Base-by-base conservation (phyloP, 495 filamentous ascomycete species). In the Daldinia grandis region DNA sequence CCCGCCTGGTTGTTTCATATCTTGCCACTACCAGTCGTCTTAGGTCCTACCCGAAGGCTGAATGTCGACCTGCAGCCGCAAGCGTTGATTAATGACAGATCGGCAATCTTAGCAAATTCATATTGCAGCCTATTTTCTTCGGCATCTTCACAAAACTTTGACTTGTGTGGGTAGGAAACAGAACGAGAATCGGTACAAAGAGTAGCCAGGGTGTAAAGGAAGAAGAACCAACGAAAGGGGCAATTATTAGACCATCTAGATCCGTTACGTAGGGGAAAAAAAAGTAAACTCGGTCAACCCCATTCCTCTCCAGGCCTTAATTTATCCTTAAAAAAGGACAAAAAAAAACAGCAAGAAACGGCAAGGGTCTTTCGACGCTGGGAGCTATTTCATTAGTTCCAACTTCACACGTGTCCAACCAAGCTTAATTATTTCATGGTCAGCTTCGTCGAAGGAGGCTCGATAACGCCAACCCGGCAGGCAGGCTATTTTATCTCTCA, bases 41-140 rank as follows among this genome's bases (percentile, higher is more conserved):
- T 68, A 51, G 59, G 62, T 68, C 60, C 57, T 58, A 68, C 70
- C 70, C 65, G 70, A 73, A 73, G 70, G 70, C 70, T 73, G 70
- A 73, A 73, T 73, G 69, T 73, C 70, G 65, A 57, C 65, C 57
- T 68, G 70, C 65, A 73, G 70, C 70, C 65, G 65, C 70, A 73
- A 47, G 56, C 53, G 70, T 68, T 51, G 65, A 58, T 69, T 68
- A 73, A 66, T 65, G 66, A 42, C 47, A 73, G 61, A 62, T 73
- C 65, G 65, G 65, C 65, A 69, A 69, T 49, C 66, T 33, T 28
- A 68, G 56, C 60, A 55, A 68, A 56, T 72, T 42, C 37, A 55
- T 49, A 49, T 44, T 58, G 50, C 69, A 68, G 69, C 50, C 25
- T 50, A 53, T 68, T 55, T 55, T 53, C 54, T 64, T 72, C 69